Evolutionary conservation across 2,329 filamentous ascomycete genomes (phyloP), one percentile per base, ranked within the genome.

Genomic region (Knufia petricola): DNA sequence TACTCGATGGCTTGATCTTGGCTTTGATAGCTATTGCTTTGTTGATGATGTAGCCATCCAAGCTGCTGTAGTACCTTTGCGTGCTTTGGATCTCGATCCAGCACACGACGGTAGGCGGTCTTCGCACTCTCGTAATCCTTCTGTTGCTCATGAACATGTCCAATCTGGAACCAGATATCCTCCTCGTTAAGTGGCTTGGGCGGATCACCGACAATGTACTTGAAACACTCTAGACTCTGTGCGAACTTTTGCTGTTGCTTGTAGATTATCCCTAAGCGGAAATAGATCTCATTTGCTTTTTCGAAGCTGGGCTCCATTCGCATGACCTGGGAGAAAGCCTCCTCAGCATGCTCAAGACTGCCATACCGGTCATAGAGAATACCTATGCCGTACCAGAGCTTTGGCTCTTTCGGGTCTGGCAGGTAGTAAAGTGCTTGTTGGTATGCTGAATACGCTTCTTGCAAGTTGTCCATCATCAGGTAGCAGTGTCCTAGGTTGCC

Each of bases 121-220:
- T 96, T 95, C 43, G 92, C 92, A 56, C 81, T 84, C 56, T 96
- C 89, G 62, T 94, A 95, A 62, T 98, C 92, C 75, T 96, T 96
- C 67, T 96, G 90, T 62, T 96, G 92, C 64, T 98, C 92, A 61
- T 98, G 89, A 43, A 98, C 92, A 66, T 98, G 92, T 21, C 92
- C 92, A 62, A 98, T 96, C 67, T 98, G 92, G 72, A 98, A 98
- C 90, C 90, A 96, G 52, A 98, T 98, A 60, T 98, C 92, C 66
- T 96, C 90, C 65, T 96, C 89, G 0, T 89, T 95, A 59, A 98
- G 68, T 2, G 92, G 92, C 3, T 87, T 82, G 2, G 92, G 92
- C 23, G 92, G 90, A 46, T 94, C 89, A 58, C 79, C 84, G 55
- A 96, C 89, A 58, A 98, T 98, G 64, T 95, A 96, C 68, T 92